Evolutionary conservation across 352 stramenopile genomes (phyloP).

Genomic region (Globisporangium lucens): DNA sequence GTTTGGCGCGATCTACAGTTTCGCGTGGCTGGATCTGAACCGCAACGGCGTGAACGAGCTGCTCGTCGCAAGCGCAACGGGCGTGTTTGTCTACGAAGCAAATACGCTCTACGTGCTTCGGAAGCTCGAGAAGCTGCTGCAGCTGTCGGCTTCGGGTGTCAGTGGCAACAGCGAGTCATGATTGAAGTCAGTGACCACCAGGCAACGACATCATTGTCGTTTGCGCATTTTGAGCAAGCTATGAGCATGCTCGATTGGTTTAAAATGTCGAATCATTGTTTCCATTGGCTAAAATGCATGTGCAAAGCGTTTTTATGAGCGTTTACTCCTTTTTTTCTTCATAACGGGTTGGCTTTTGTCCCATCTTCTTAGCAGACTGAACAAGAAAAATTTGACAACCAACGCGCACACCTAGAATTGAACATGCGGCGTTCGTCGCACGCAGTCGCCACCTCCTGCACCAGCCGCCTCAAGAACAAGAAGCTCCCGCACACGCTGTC

Average conservation of each 20-base stretch:
- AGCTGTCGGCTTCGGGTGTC: not conserved
- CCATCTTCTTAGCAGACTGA: not conserved
- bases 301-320: not conserved
- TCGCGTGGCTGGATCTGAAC: conserved; percentile 67
- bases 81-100: conserved; percentile 64
- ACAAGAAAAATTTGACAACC: not conserved
- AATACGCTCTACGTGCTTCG: conserved; percentile 29
- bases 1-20: conserved; percentile 71
- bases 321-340: not conserved
- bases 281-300: conserved; percentile 1
- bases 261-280: not conserved
- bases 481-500: not conserved
- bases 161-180: not conserved
- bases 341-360: not conserved
- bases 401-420: not conserved
- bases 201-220: not conserved
- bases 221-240: not conserved
- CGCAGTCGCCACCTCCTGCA: not conserved
- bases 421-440: conserved; percentile 2
- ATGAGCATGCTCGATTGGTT: not conserved
- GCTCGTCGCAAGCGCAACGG: conserved; percentile 58
- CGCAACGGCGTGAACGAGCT: conserved; percentile 59
- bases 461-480: not conserved
- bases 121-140: conserved; percentile 24
- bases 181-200: not conserved